Evolutionary conservation across 1,284 basidiomycete genomes (phyloP).

Genomic region (Rhizopogon parksii): DNA sequence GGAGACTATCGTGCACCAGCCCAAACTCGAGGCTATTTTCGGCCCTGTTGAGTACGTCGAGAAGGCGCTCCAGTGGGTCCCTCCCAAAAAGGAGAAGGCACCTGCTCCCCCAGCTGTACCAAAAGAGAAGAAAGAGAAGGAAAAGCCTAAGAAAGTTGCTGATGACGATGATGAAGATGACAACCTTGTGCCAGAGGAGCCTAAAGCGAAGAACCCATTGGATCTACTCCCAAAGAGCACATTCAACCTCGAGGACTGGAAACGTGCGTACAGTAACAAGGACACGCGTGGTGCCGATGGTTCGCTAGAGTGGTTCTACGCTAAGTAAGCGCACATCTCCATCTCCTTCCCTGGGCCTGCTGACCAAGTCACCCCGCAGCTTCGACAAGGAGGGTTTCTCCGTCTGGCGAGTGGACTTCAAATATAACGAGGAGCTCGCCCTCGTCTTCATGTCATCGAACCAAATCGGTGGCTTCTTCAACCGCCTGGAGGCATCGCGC

Average conservation of each 20-base stretch:
- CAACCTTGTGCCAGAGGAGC: constrained; percentile 53
- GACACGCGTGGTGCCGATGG: constrained; percentile 80
- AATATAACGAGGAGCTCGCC: constrained; percentile 95
- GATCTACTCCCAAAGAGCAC: constrained; percentile 87
- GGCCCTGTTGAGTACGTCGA: constrained; percentile 59
- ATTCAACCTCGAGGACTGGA: constrained; percentile 97
- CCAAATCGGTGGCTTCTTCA: constrained; percentile 92
- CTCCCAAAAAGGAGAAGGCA: constrained; percentile 69
- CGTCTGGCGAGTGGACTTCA: constrained; percentile 89
- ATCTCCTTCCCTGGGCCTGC: constrained; percentile 8
- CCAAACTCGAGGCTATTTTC: constrained; percentile 62
- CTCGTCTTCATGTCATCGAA: constrained; percentile 89
- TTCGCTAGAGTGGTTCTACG: constrained; percentile 83
- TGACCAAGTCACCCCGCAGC: constrained; percentile 40
- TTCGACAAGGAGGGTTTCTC: constrained; percentile 91
- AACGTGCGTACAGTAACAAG: constrained; percentile 95
- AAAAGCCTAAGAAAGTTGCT: constrained; percentile 50
- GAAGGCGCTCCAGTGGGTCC: constrained; percentile 65
- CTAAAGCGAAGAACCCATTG: constrained; percentile 90
- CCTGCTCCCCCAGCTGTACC: constrained; percentile 35
- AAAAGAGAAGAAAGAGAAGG: constrained; percentile 52
- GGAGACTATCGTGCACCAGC: constrained; percentile 82
- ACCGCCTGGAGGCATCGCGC: constrained; percentile 90
- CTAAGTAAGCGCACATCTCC: constrained; percentile 53
- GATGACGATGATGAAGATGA: constrained; percentile 68